Percentiles rank a stretch among this genome's conserved stretches.
These are phyloP conservation scores for Lunasporangiospora selenospora DNA, from an alignment of 192 early-diverging fungal genomes.

Conservation along the genomic window DNA sequence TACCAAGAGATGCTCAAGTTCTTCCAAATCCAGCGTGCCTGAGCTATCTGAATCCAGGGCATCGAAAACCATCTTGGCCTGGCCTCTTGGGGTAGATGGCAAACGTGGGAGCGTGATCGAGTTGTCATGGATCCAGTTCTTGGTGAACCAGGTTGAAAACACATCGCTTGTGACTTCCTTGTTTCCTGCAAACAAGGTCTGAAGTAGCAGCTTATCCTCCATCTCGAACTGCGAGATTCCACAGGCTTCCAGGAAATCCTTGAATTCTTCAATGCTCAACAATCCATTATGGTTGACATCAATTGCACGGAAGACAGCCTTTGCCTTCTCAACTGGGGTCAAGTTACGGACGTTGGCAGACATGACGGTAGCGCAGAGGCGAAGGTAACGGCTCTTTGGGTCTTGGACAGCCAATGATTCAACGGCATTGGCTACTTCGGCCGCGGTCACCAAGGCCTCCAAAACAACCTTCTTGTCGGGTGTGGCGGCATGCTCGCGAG, in stretches of 20 bases:
- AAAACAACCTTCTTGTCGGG: slow-evolving; percentile 37
- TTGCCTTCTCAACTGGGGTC: slow-evolving; percentile 26
- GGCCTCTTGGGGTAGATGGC: slow-evolving; percentile 35
- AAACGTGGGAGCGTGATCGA: slow-evolving; percentile 14
- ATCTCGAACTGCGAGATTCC: slow-evolving; percentile 13
- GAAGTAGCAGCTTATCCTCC: slow-evolving; percentile 21
- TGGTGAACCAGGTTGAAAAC: slow-evolving; percentile 44
- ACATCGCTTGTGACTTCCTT: slow-evolving; percentile 14
- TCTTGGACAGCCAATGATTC: slow-evolving; percentile 3
- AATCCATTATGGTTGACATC: slow-evolving; percentile 22
- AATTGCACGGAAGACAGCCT: slow-evolving; percentile 30
- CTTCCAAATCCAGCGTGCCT: slow-evolving; percentile 20
- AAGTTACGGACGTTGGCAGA: slow-evolving; percentile 15
- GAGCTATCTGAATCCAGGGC: slow-evolving; percentile 33
- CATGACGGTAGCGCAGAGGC: slow-evolving; percentile 28
- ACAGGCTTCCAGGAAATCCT: slow-evolving; percentile 28
- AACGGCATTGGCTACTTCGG: slow-evolving; percentile 19
- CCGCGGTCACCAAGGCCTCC: slow-evolving; percentile 30
- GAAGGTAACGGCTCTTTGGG: slow-evolving; percentile 22
- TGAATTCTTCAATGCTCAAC: slow-evolving; percentile 10
- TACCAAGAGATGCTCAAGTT: slow-evolving; percentile 22
- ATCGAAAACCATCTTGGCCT: slow-evolving; percentile 43
- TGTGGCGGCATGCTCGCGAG: slow-evolving; percentile 17
- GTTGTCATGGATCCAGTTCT: slow-evolving; percentile 40
- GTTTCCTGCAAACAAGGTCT: slow-evolving; percentile 3